Conservation (phyloP, 345 rosid species). For the Hypericum perforatum region DNA sequence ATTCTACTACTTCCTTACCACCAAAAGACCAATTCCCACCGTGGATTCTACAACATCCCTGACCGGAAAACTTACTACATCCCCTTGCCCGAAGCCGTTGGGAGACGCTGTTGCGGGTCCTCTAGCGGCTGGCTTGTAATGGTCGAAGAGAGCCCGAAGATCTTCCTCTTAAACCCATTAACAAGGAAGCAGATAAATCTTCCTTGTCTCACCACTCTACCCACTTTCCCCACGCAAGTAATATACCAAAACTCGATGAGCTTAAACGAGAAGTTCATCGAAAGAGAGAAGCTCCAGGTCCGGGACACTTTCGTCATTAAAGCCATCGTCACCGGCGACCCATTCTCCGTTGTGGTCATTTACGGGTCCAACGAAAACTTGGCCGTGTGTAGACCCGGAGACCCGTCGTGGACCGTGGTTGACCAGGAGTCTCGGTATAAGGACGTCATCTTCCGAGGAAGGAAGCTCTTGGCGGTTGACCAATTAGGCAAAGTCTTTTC, state of each 20-base stretch:
- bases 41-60: too few species aligned
- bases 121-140: too few species aligned
- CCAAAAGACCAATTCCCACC: too few species aligned
- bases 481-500: constrained; percentile 5
- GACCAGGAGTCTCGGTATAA: constrained; percentile 6
- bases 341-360: constrained; percentile 1
- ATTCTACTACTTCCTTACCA: too few species aligned
- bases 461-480: constrained; percentile 5
- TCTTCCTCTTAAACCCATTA: too few species aligned
- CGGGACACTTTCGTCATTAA: constrained; percentile 9
- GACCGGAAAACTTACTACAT: too few species aligned
- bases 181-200: too few species aligned
- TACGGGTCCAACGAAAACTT: constrained; percentile 6
- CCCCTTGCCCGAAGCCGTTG: neutral
- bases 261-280: neutral
- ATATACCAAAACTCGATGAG: constrained; percentile 4
- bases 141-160: too few species aligned
- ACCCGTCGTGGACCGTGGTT: neutral
- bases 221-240: constrained; percentile 4
- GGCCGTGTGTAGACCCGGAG: constrained; percentile 6
- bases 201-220: neutral
- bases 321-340: constrained; percentile 8
- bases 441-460: constrained; percentile 2
- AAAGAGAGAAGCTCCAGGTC: constrained; percentile 10
- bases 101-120: constrained; percentile 2